Evolutionary conservation across 768 basidiomycete genomes (phyloP), one percentile per base, ranked within the genome.

Genomic region (Solioccasus polychromus): DNA sequence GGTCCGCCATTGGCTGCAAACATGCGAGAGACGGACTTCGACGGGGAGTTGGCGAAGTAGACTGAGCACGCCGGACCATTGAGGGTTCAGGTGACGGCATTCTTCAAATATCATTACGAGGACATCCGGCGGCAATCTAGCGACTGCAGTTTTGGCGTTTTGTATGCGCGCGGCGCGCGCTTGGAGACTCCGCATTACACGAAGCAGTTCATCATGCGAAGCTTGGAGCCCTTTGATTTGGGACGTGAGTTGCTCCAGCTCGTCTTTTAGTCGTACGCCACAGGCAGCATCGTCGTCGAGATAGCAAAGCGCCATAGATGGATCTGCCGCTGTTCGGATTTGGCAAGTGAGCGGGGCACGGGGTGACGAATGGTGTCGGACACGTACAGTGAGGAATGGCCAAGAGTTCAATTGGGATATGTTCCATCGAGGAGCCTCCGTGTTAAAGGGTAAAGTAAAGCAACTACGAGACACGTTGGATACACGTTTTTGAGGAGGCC

Each of bases 21-120:
- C 63, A 35, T 65, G 63, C 26, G 70, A 66, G 22, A 71, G 44
- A 24, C 63, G 64, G 26, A 65, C 54, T 46, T 65, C 65, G 42
- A 66, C 25, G 24, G 65, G 65, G n/a, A 55, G 57, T 39, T 67
- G 64, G 36, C 58, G 62, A 26, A 67, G 64, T 8, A 63, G 53
- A 43, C 54, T 57, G 35, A 63, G 64, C 12, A 67, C 58, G n/a
- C 63, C 63, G 12, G 53, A 42, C 60, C 65, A 64, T 44, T 64
- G 64, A 20, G 62, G 62, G 34, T 58, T 62, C 22, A 57, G 45
- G 45, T 67, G 62, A 39, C 60, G 55, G 35, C 60, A 62, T 23
- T 63, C 63, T 42, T 65, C 59, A 22, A 65, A 65, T 41, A 65
- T 57, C 52, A 65, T 53, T 30, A 61, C 54, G 26, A 65, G 66